Conservation (phyloP, 305 asterid genomes). For the Fraxinus latifolia region DNA sequence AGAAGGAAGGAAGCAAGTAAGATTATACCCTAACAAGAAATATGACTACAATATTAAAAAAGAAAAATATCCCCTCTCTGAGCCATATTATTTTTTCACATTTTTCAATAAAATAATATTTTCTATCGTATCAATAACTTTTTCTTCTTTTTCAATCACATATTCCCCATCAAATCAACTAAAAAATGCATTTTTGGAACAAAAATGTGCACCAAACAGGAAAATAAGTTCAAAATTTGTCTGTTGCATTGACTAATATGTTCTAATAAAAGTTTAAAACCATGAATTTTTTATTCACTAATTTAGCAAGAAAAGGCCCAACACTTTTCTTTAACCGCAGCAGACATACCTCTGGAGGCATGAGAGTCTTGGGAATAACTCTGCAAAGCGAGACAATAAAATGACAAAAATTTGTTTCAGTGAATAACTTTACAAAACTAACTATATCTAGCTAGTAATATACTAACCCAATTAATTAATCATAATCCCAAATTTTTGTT, state of each 20-base stretch:
- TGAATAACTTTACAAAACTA: constrained; percentile 10
- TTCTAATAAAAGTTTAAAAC: background rate
- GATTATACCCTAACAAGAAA: background rate
- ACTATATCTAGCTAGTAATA: background rate
- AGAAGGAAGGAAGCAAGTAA: too few relatives aligned
- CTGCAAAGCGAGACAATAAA: constrained; percentile 73
- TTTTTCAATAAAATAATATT: too few relatives aligned
- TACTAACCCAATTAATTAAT: constrained; percentile 29
- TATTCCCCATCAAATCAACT: too few relatives aligned
- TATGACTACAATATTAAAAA: background rate
- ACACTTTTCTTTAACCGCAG: constrained; percentile 28
- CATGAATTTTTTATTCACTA: background rate
- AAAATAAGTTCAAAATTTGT: background rate
- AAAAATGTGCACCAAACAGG: too few relatives aligned
- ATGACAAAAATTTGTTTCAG: constrained; percentile 61
- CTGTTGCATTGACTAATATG: too few relatives aligned
- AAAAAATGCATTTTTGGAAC: too few relatives aligned
- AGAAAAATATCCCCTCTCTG: background rate
- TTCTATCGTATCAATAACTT: too few relatives aligned
- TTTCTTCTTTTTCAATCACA: too few relatives aligned
- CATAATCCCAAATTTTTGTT: background rate
- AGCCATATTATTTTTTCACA: too few relatives aligned
- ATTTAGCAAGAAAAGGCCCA: constrained; percentile 22
- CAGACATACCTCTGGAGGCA: constrained; percentile 96
- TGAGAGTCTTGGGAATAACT: constrained; percentile 99